Base-by-base conservation (phyloP, 495 filamentous ascomycete species). In the Hyphodiscus hymeniophilus region DNA sequence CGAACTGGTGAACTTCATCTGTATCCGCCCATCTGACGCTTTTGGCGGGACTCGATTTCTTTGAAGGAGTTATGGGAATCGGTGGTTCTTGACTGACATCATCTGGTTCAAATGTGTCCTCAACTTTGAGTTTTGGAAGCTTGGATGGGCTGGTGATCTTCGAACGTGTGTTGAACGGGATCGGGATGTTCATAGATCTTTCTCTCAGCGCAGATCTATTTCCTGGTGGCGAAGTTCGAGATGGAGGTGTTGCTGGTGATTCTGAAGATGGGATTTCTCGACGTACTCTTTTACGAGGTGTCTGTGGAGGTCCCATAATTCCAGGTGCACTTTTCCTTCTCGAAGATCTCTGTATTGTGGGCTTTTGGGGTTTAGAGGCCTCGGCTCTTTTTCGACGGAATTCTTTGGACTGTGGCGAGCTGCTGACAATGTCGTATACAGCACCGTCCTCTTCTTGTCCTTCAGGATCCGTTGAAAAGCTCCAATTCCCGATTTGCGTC, bases 201-300 rank as follows among this genome's bases (percentile, higher is more conserved):
- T 54, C 43, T 41, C 35, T 48, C n/a, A 60, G 24, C 3, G 43
- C 31, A 17, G 42, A 34, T 16, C 50, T 49, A 13, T 12, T 52
- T 21, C n/a, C n/a, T n/a, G n/a, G n/a, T n/a, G 3, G 7, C 1
- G 48, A 55, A 38, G 33, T 44, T 15, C 48, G 13, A 23, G 56
- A 56, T 1, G 47, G 13, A 6, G 57, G 57, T 4, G 57, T 56
- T 10, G 43, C 49, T 32, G 57, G 57, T 12, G 57, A 60, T 43
- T 60, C 46, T 11, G 57, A 60, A 13, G 57, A 56, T 5, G 57
- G 57, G 13, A 60, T 60, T 36, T 60, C 57, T 24, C 17, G 42
- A 16, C 42, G 11, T 34, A 48, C 4, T 11, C 5, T 32, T 7
- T 47, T 31, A 18, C 35, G 45, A 30, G 57, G 57, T 41, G 57